These are phyloP conservation scores for Leccinum boreale DNA, from an alignment of 768 basidiomycete genomes.

Conservation along the genomic window DNA sequence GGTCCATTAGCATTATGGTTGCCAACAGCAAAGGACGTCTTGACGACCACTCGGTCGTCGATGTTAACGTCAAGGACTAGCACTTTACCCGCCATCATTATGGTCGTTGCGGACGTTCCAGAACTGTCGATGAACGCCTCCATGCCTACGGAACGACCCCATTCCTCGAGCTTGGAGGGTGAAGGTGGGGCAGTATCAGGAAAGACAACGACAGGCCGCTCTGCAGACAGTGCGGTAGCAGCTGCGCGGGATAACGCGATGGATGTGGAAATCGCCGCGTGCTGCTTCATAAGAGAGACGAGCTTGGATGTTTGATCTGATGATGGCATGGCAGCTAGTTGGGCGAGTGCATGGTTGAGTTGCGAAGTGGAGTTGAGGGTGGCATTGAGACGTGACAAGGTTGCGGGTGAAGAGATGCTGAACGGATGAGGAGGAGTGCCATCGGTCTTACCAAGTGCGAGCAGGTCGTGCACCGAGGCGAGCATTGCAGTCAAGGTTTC, in stretches of 20 bases:
- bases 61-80: conserved; percentile 77
- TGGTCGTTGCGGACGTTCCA: conserved; percentile 41
- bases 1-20: conserved; percentile 43
- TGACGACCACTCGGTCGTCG: conserved; percentile 47
- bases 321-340: conserved; percentile 42
- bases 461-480: not conserved
- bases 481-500: not conserved
- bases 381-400: conserved; percentile 42
- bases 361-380: conserved; percentile 51
- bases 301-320: conserved; percentile 63
- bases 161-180: conserved; percentile 47
- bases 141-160: conserved; percentile 67
- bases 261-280: conserved; percentile 40
- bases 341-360: conserved; percentile 49
- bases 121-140: conserved; percentile 68
- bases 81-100: conserved; percentile 76
- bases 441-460: conserved; percentile 17
- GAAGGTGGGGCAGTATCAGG: conserved; percentile 29
- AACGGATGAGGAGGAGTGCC: conserved; percentile 26
- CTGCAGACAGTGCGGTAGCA: conserved; percentile 20
- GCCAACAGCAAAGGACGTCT: conserved; percentile 67
- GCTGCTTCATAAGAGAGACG: conserved; percentile 64
- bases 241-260: conserved; percentile 24
- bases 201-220: conserved; percentile 20
- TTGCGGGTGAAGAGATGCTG: conserved; percentile 14